Base-by-base conservation (phyloP, 495 filamentous ascomycete genomes). In the Podospora pseudocomata region DNA sequence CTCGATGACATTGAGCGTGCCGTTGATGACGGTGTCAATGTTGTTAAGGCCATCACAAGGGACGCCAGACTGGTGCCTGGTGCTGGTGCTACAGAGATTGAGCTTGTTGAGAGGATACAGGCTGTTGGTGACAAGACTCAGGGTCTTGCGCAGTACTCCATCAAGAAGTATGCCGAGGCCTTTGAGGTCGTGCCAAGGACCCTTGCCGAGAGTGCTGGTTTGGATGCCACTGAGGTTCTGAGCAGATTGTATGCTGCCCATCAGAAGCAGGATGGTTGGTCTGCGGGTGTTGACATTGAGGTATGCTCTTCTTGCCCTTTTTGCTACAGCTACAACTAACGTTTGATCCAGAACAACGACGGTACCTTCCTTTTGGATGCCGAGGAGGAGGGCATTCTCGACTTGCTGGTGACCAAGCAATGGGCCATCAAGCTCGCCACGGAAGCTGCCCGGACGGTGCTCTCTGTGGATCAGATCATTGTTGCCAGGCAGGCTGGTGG, bases 401-500 rank as follows among this genome's bases (percentile, higher is more conserved):
- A 99, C 80, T 85, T 99, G 60, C 84, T 97, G 79, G 86, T 92
- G 55, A 86, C 90, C 53, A 99, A 99, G 87, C 88, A 88, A 74
- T 97, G 92, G 92, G 96, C 96, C 2, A 97, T 99, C 74, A 93
- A 94, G 79, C 82, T 99, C 60, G 96, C 96, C 57, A 97, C 93
- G 18, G 96, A 99, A 79, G 89, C 95, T 60, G 94, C 92, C 62
- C 87, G 96, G 66, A 98, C 96, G 57, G 91, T 99, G 53, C 84
- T 99, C 69, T 94, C 93, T 53, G 96, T 99, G 18, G 96, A 99
- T 81, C 96, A 99, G 82, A 98, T 99, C 73, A 99, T 99, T 75
- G 96, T 99, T 60, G 93, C 96, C 63, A 89, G 94, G 79, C 94
- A 97, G 81, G 96, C 96, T 27, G 96, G 96, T 75, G 96, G 96